Base-by-base conservation (phyloP, 192 early-diverging fungal species). In the Oehlia diaphana region DNA sequence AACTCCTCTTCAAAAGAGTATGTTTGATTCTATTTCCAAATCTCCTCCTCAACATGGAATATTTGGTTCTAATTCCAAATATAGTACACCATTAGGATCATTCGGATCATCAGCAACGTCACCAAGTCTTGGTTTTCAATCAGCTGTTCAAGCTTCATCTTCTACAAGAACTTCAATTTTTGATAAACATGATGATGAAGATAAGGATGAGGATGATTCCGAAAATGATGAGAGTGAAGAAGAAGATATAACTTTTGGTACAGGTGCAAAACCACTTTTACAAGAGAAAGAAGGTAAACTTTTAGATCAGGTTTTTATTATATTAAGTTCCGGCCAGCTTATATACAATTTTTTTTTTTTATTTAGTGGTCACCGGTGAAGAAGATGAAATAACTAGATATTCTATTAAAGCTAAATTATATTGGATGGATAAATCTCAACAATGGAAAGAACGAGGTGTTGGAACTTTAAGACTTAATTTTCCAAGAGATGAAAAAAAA, bases 381-480 rank as follows among this genome's bases (percentile, higher is more conserved):
- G 86, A 87, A 19, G 79, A 87, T 58, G 86, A 87, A 58, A 49
- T 76, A 14, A 84, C 81, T 26, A 62, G 83, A 2, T 81, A 80
- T 69, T 67, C 81, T 19, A 74, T 81, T 49, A 85, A 81, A 44
- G 84, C 82, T n/a, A 87, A 85, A 63, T 64, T 87, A 67, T 74
- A 80, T 69, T 81, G 76, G 0, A 63, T 87, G 72, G 86, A 87
- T 63, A 31, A 16, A 2, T 47, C 47, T 0, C 31, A 70, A 3
- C 72, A 79, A 49, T 85, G 82, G 82, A 87, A 85, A 62, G 86
- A 87, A 65, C 81, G 86, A 62, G 86, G 86, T 9, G 76, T 79
- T 14, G 86, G 86, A 42, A 83, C 74, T n/a, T 67, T 87, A 35
- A 77, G 78, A 42, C 72, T 87, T 58, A 84, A 86, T 58, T 70